These are phyloP conservation scores for Hypoxylon intermedium DNA, from an alignment of 495 filamentous ascomycete genomes.

Conservation along the genomic window DNA sequence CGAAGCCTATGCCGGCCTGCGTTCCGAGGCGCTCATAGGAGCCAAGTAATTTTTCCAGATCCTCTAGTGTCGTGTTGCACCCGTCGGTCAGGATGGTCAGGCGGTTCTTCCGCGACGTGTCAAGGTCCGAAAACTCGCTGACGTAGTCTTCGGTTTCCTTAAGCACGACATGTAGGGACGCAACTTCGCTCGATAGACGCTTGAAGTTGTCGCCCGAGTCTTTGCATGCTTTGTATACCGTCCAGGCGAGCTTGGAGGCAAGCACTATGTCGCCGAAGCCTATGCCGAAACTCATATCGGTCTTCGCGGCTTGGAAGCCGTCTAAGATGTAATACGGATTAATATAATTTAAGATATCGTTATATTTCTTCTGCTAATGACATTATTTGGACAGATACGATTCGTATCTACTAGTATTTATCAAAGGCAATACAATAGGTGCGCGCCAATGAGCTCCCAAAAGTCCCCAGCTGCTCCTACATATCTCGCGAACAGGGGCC, in stretches of 20 bases:
- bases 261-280: conserved; percentile 24
- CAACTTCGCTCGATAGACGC: conserved; percentile 45
- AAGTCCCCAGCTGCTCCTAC: neutral
- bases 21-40: conserved; percentile 47
- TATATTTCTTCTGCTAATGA: conserved; percentile 3
- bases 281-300: conserved; percentile 23
- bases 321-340: neutral
- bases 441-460: neutral
- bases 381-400: neutral
- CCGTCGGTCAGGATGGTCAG: conserved; percentile 39
- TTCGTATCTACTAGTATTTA: conserved; percentile 10
- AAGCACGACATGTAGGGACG: conserved; percentile 47
- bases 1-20: conserved; percentile 36
- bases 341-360: neutral
- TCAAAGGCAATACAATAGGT: neutral
- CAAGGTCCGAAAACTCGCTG: conserved; percentile 24
- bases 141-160: conserved; percentile 47
- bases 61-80: conserved; percentile 39
- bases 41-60: conserved; percentile 42
- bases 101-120: conserved; percentile 26
- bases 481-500: conserved; percentile 1
- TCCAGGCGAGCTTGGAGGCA: conserved; percentile 21
- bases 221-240: conserved; percentile 46
- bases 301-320: neutral
- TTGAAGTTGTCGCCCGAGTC: conserved; percentile 45